Percentiles rank a stretch among this genome's conserved stretches.
Evolutionary conservation across 257 asterid species (phyloP).

Genomic region (Solanum bulbocastanum): DNA sequence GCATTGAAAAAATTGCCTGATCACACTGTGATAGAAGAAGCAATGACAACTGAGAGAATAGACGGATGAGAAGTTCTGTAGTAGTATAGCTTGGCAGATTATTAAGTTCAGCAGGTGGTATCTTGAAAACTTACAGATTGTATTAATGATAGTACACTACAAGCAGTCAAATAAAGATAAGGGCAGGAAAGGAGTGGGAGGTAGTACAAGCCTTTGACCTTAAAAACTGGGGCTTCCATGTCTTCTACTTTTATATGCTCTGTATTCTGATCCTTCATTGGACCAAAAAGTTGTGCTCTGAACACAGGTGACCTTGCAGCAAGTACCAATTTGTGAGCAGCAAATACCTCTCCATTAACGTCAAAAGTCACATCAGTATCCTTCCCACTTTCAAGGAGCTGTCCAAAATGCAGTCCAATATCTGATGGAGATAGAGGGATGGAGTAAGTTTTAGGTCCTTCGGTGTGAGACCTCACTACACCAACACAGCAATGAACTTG

Average conservation of each 20-base stretch:
- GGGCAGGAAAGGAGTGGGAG: neutral
- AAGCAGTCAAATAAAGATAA: neutral
- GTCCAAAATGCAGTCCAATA: constrained; percentile 82
- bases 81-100: neutral
- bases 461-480: constrained; percentile 78
- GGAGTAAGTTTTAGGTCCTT: constrained; percentile 71
- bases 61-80: neutral
- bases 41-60: neutral
- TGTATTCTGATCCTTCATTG: constrained; percentile 83
- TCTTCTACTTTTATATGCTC: constrained; percentile 61
- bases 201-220: constrained; percentile 29
- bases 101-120: neutral
- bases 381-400: constrained; percentile 64
- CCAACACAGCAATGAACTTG: constrained; percentile 87
- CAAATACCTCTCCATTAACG: constrained; percentile 59
- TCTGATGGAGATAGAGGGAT: constrained; percentile 74
- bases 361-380: constrained; percentile 65
- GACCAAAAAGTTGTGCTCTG: constrained; percentile 90
- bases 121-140: neutral
- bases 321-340: constrained; percentile 88
- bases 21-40: neutral
- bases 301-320: constrained; percentile 97
- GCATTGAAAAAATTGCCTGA: neutral
- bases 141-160: neutral
- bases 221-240: constrained; percentile 79